A percentile compares a stretch with the other conserved stretches of the same genome.
Conservation (phyloP, 2,329 filamentous ascomycete species). For the Penicillium hordei region DNA sequence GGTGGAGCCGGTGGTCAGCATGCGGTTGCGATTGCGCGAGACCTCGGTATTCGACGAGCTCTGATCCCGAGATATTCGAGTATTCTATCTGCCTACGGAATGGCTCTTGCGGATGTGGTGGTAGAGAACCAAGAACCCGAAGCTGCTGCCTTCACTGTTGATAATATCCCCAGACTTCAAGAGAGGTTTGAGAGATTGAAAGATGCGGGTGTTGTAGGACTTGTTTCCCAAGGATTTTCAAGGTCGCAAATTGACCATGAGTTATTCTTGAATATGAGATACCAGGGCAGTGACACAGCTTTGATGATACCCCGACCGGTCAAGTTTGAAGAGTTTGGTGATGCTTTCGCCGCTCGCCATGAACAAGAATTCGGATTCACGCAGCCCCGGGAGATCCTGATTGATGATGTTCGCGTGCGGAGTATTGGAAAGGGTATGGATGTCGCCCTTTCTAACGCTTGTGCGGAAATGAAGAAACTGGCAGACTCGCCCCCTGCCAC, state of each 20-base stretch:
- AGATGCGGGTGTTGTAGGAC: too few relatives aligned
- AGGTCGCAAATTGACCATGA: not conserved
- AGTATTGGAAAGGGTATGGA: not conserved
- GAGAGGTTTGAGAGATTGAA: too few relatives aligned
- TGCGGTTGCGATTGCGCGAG: conserved; percentile 25
- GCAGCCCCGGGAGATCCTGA: not conserved
- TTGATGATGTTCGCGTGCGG: not conserved
- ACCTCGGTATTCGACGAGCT: not conserved
- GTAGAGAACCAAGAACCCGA: not conserved
- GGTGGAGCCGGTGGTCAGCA: conserved; percentile 42
- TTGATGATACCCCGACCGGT: not conserved
- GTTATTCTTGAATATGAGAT: not conserved
- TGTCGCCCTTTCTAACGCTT: not conserved
- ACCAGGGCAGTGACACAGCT: not conserved
- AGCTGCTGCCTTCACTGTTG: not conserved
- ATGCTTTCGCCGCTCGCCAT: not conserved
- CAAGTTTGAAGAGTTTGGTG: not conserved
- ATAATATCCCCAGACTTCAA: not conserved
- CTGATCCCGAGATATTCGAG: not conserved
- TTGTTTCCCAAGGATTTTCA: not conserved
- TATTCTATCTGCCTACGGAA: not conserved
- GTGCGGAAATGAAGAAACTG: not conserved
- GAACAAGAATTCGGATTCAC: not conserved
- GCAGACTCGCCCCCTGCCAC: too few relatives aligned
- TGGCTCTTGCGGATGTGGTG: not conserved